A percentile compares a stretch with the other conserved stretches of the same genome.
These are phyloP conservation scores for Colletotrichum viniferum DNA, from an alignment of 2,329 filamentous ascomycete genomes.

Conservation along the genomic window DNA sequence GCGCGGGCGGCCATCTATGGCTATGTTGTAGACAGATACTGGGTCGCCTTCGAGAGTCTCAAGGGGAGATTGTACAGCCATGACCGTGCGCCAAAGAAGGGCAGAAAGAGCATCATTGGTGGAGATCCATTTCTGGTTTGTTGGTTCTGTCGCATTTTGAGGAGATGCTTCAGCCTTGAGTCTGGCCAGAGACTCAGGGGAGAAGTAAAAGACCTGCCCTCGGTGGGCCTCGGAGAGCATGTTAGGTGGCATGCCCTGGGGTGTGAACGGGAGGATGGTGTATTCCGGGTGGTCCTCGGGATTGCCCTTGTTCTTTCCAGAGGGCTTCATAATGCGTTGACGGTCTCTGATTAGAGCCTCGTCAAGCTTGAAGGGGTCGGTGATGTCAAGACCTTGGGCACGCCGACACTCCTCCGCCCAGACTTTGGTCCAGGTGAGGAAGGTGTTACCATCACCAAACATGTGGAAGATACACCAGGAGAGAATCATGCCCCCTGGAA, in stretches of 20 bases:
- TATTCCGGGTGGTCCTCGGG: constrained; percentile 6
- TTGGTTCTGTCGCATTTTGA: neutral
- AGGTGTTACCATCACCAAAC: neutral
- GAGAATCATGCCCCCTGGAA: constrained; percentile 3
- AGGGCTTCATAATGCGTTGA: neutral
- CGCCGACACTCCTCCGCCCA: constrained; percentile 7
- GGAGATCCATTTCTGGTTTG: constrained; percentile 2
- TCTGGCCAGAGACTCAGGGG: neutral
- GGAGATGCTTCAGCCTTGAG: constrained; percentile 2
- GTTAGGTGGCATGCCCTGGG: neutral
- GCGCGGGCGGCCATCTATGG: neutral
- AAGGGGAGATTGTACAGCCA: neutral
- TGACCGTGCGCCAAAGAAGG: constrained; percentile 7
- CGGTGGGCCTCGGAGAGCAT: neutral
- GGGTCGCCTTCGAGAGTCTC: constrained; percentile 3
- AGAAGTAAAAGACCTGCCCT: constrained; percentile 3
- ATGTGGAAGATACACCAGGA: constrained; percentile 1
- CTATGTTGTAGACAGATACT: neutral
- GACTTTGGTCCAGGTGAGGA: neutral
- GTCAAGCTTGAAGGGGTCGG: neutral
- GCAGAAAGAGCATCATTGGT: constrained; percentile 5
- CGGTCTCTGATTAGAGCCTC: neutral
- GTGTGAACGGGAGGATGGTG: constrained; percentile 2
- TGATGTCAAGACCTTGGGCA: neutral
- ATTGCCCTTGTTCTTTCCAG: neutral